Evolutionary conservation across 2,329 filamentous ascomycete genomes (phyloP).

Genomic region (Helotiales sp.): DNA sequence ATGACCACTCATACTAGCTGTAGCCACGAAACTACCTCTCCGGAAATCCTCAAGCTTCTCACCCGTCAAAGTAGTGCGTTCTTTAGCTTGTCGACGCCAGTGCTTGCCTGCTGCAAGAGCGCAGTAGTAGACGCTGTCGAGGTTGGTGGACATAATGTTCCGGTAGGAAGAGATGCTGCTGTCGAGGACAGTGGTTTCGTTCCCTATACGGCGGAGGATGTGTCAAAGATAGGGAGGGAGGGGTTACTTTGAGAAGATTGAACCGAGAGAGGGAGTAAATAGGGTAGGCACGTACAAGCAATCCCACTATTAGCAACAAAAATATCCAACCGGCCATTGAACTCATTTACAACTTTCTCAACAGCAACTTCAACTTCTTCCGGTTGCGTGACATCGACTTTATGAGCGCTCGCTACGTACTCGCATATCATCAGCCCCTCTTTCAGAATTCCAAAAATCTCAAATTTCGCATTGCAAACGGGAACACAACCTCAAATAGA

Average conservation of each 20-base stretch:
- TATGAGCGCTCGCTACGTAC: neutral
- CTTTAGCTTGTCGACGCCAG: neutral
- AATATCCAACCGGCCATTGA: neutral
- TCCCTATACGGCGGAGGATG: neutral
- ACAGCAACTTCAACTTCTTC: neutral
- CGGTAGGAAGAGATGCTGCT: neutral
- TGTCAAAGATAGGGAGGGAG: neutral
- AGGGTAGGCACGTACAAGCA: neutral
- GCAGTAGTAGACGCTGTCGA: constrained; percentile 3
- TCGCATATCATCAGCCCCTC: neutral
- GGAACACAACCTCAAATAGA: neutral
- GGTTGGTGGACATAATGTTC: neutral
- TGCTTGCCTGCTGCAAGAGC: neutral
- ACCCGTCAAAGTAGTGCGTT: neutral
- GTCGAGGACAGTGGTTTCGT: neutral
- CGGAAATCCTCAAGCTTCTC: neutral
- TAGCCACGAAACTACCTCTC: neutral
- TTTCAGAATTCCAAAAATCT: neutral
- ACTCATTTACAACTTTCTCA: neutral
- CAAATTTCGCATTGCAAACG: neutral
- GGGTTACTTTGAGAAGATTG: too few relatives aligned
- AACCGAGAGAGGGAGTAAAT: too few relatives aligned
- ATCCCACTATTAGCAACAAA: constrained; percentile 1
- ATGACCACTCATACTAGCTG: neutral
- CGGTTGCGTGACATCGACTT: neutral